Conservation (phyloP, 805 yeast species). For the Ogataea kodamae region DNA sequence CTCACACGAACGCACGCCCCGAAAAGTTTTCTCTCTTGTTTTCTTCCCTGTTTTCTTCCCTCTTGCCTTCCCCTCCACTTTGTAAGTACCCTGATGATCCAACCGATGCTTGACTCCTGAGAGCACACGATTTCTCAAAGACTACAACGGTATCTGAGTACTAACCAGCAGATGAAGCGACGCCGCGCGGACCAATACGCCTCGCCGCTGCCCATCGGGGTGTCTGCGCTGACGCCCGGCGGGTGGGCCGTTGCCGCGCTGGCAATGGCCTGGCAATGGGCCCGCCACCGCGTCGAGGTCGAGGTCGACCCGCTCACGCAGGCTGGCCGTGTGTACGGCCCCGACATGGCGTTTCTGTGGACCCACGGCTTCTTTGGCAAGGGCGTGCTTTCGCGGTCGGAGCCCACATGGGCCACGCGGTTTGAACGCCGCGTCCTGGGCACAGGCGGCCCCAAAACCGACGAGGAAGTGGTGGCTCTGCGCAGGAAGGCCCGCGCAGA, state of each 20-base stretch:
- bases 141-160: constrained; percentile 40
- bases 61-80: constrained; percentile 2
- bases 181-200: constrained; percentile 9
- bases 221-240: constrained; percentile 39
- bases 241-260: constrained; percentile 40
- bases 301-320: constrained; percentile 5
- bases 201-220: constrained; percentile 40
- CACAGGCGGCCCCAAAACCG: constrained; percentile 34
- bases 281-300: constrained; percentile 5
- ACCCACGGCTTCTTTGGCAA: constrained; percentile 88
- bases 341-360: constrained; percentile 66
- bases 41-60: no score
- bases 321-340: constrained; percentile 40
- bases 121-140: constrained; percentile 27
- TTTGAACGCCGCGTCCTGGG: constrained; percentile 48
- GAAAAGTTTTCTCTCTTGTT: no score
- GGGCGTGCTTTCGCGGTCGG: constrained; percentile 83
- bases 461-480: constrained; percentile 74
- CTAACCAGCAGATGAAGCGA: constrained; percentile 12
- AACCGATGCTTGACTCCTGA: constrained; percentile 25
- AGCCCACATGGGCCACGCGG: constrained; percentile 85
- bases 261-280: constrained; percentile 23
- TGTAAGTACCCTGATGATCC: constrained; percentile 11
- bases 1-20: no score
- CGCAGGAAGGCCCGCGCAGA: constrained; percentile 69